Evolutionary conservation across 306 rosid genomes (phyloP), one percentile per base, ranked within the genome.

Genomic region (Hippophae tibetana): DNA sequence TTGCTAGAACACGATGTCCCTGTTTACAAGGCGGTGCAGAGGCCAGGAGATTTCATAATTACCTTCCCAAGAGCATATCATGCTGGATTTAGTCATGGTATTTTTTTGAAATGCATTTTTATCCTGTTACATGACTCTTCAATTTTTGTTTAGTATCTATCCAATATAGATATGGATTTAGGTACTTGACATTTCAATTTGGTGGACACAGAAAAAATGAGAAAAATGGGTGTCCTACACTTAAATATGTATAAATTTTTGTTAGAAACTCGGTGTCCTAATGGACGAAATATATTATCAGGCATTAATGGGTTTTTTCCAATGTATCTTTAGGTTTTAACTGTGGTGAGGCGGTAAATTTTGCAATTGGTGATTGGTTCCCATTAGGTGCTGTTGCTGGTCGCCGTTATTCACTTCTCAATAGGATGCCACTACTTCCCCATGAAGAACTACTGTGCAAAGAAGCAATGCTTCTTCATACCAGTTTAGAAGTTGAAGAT

Each of bases 311-410:
- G 1, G 1, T 18, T 18, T 18, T 18, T 18, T 18, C 14, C 2
- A 8, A 54, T 72, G 57, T 43, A 69, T 70, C 54, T 78, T 9
- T 68, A 93, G 99, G 99, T 68, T 93, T 93, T 72, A 93, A 93
- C 71, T 88, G 97, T 63, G 99, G 99, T 31, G 99, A 93, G 74
- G 99, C 99, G 7, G 97, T 93, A 79, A 93, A 93, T 79, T 88
- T 93, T 70, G 99, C 99, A 18, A 70, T 86, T 68, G 89, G 94
- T 31, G 87, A 84, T 80, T 93, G 99, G 99, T 93, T 93, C 76
- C 95, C 90, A 54, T 59, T 88, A 67, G 97, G 97, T 38, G 97
- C 89, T 71, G 69, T 82, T 72, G 95, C 97, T 45, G 88, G 95
- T 84, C 84, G 75, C 62, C 86, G 94, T 65, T 93, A 93, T 77